Percentiles rank a stretch among this genome's conserved stretches.
These are phyloP conservation scores for Eucalyptus coolabah DNA, from an alignment of 345 rosid species.

Conservation along the genomic window DNA sequence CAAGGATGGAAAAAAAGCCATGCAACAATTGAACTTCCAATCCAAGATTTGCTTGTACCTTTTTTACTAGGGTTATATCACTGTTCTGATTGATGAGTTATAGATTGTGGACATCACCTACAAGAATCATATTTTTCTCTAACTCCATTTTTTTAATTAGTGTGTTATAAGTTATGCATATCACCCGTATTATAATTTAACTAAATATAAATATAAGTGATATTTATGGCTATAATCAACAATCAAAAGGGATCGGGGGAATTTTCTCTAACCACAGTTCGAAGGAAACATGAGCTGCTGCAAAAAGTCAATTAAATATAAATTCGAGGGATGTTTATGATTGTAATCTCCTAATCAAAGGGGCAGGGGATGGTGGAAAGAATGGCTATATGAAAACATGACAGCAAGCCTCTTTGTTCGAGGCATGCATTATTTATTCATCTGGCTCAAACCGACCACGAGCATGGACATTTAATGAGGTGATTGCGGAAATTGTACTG, in stretches of 20 bases:
- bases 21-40: background rate
- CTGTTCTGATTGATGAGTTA: rapidly evolving
- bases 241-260: background rate
- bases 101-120: rapidly evolving
- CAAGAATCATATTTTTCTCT: background rate
- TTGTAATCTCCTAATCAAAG: background rate
- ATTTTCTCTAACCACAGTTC: background rate
- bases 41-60: background rate
- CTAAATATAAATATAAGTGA: background rate
- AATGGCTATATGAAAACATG: background rate
- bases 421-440: background rate
- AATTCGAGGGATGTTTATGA: background rate
- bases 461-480: background rate
- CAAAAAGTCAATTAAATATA: background rate
- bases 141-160: rapidly evolving
- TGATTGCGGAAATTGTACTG: background rate
- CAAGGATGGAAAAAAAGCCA: background rate
- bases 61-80: background rate
- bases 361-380: background rate
- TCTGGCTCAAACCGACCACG: background rate
- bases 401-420: background rate
- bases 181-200: rapidly evolving
- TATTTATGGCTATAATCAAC: background rate
- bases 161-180: rapidly evolving
- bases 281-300: background rate